Percentiles rank a stretch among this genome's conserved stretches.
These are phyloP conservation scores for Penicillium subrubescens DNA, from an alignment of 495 filamentous ascomycete genomes.

Conservation along the genomic window DNA sequence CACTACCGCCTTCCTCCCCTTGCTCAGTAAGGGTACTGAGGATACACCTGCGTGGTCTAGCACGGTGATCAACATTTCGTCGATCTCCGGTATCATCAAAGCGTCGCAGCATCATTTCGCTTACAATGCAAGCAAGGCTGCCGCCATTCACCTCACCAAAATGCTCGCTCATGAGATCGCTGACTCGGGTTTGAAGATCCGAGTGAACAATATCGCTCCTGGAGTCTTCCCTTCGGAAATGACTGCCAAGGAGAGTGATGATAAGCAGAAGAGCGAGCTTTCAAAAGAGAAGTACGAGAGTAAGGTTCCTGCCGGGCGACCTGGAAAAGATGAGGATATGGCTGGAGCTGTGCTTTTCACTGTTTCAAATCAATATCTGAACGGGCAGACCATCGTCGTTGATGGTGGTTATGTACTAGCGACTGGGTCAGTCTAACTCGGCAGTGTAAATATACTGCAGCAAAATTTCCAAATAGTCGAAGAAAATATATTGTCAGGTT, in stretches of 20 bases:
- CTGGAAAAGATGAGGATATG: constrained; percentile 76
- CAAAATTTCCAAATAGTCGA: neutral
- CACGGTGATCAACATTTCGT: constrained; percentile 62
- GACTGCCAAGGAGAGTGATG: constrained; percentile 54
- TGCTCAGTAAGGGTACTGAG: constrained; percentile 46
- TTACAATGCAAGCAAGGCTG: constrained; percentile 56
- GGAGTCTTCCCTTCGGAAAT: constrained; percentile 58
- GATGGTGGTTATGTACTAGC: constrained; percentile 62
- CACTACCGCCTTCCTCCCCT: constrained; percentile 43
- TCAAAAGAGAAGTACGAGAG: constrained; percentile 60
- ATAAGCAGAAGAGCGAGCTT: constrained; percentile 66
- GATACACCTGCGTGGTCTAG: constrained; percentile 51
- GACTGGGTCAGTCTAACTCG: constrained; percentile 21
- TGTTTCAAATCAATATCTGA: constrained; percentile 69
- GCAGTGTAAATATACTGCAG: neutral
- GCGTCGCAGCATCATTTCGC: constrained; percentile 55
- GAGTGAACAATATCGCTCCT: constrained; percentile 58
- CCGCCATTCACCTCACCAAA: constrained; percentile 55
- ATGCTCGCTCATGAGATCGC: constrained; percentile 54
- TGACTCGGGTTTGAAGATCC: constrained; percentile 43
- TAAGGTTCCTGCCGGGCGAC: constrained; percentile 60
- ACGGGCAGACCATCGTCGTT: constrained; percentile 67
- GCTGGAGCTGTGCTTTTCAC: constrained; percentile 64
- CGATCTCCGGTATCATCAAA: constrained; percentile 54
- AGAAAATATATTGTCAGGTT: neutral